Percentiles rank a stretch among this genome's conserved stretches.
Conservation (phyloP, 345 rosid species). For the Mercurialis annua region DNA sequence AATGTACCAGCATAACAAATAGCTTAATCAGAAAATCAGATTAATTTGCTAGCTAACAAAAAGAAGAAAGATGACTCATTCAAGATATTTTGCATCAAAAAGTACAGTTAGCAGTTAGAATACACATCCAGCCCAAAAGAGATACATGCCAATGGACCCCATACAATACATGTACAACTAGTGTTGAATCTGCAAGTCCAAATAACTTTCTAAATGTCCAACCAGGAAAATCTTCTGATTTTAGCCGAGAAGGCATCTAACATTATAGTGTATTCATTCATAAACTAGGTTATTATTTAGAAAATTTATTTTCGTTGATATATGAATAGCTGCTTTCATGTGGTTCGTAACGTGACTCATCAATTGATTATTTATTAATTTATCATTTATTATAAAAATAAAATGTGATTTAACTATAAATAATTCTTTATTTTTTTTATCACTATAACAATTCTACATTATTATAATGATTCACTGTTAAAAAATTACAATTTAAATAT, state of each 20-base stretch:
- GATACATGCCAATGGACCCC: not conserved
- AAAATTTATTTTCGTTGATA: not conserved
- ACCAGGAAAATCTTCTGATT: not conserved
- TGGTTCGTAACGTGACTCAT: no score
- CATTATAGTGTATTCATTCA: no score
- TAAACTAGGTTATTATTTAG: no score
- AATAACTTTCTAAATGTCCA: not conserved
- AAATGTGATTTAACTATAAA: no score
- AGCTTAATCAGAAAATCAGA: not conserved
- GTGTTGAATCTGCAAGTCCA: not conserved
- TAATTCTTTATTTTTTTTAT: no score
- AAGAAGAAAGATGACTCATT: not conserved
- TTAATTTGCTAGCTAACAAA: not conserved
- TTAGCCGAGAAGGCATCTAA: not conserved
- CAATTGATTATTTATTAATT: no score
- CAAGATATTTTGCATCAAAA: not conserved
- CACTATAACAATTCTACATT: no score
- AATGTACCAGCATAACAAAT: conserved; percentile 16
- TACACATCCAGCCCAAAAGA: not conserved
- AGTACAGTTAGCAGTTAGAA: not conserved
- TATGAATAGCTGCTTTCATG: no score
- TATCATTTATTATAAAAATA: no score
- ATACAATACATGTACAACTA: not conserved
- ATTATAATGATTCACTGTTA: no score
- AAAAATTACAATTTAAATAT: no score